These are phyloP conservation scores for Apodospora peruviana DNA, from an alignment of 495 filamentous ascomycete species.

Conservation along the genomic window DNA sequence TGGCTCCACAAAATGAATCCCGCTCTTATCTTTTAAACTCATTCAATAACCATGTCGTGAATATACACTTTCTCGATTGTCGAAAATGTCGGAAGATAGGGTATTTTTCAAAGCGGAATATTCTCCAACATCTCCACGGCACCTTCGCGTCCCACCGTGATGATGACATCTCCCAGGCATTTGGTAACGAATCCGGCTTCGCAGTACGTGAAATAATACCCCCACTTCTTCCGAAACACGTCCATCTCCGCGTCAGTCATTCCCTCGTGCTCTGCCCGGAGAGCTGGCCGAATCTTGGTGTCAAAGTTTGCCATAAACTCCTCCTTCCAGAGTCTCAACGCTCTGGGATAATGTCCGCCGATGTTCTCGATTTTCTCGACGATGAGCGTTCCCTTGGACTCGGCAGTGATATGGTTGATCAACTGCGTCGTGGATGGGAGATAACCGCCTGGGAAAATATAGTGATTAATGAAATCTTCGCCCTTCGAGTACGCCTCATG, in stretches of 20 bases:
- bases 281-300: constrained; percentile 46
- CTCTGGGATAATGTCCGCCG: constrained; percentile 64
- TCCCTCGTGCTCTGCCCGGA: constrained; percentile 44
- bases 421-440: constrained; percentile 61
- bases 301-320: constrained; percentile 58
- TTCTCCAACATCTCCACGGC: constrained; percentile 61
- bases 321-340: constrained; percentile 61
- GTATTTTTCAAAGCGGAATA: constrained; percentile 49
- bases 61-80: not conserved
- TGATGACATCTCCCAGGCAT: constrained; percentile 64
- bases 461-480: constrained; percentile 61
- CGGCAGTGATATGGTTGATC: constrained; percentile 51
- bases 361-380: constrained; percentile 62
- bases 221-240: constrained; percentile 64
- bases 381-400: constrained; percentile 52
- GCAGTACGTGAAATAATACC: constrained; percentile 70
- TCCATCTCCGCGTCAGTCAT: constrained; percentile 56
- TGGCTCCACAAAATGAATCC: too few species aligned
- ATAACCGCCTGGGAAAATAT: constrained; percentile 72
- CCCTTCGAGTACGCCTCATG: constrained; percentile 40
- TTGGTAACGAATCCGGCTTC: constrained; percentile 68
- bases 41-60: too few species aligned
- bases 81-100: not conserved
- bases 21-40: too few species aligned
- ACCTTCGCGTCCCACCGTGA: constrained; percentile 61